A percentile compares a stretch with the other conserved stretches of the same genome.
Conservation (phyloP, 2,329 filamentous ascomycete genomes). For the Nigrograna mackinnonii region DNA sequence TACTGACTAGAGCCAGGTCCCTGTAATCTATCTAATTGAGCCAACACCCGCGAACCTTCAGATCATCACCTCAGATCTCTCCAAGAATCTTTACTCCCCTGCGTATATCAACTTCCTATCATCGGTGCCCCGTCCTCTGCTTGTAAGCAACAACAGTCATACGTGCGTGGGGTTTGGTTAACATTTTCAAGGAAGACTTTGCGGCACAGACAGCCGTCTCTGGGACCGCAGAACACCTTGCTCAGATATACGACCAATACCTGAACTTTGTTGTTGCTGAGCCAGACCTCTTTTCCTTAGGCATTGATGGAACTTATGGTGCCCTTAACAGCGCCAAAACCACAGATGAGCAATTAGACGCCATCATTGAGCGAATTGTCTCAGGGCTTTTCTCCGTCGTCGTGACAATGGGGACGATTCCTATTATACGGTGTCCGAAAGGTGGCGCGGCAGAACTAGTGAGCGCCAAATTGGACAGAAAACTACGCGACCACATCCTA, state of each 20-base stretch:
- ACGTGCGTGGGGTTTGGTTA: neutral
- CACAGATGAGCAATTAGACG: conserved; percentile 86
- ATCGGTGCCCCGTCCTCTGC: conserved; percentile 83
- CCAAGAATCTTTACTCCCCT: conserved; percentile 83
- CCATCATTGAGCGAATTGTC: conserved; percentile 86
- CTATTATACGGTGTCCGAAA: conserved; percentile 93
- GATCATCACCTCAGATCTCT: conserved; percentile 81
- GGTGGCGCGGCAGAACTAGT: conserved; percentile 93
- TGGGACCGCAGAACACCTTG: conserved; percentile 84
- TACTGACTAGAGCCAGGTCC: conserved; percentile 42
- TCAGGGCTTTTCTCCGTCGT: conserved; percentile 97
- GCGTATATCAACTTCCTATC: conserved; percentile 98
- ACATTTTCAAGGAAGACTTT: conserved; percentile 71
- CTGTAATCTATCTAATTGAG: conserved; percentile 94
- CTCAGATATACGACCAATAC: conserved; percentile 95
- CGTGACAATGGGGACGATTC: conserved; percentile 98
- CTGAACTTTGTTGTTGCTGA: conserved; percentile 97
- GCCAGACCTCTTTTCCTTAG: conserved; percentile 91
- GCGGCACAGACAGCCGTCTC: conserved; percentile 83
- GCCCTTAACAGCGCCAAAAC: conserved; percentile 93
- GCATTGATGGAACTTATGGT: conserved; percentile 94
- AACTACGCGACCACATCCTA: conserved; percentile 92
- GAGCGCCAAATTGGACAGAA: conserved; percentile 89
- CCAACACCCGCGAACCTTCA: conserved; percentile 81
- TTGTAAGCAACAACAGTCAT: conserved; percentile 42